A percentile compares a stretch with the other conserved stretches of the same genome.
These are phyloP conservation scores for Fusarium tanahbumbuense DNA, from an alignment of 2,329 filamentous ascomycete genomes.

Conservation along the genomic window DNA sequence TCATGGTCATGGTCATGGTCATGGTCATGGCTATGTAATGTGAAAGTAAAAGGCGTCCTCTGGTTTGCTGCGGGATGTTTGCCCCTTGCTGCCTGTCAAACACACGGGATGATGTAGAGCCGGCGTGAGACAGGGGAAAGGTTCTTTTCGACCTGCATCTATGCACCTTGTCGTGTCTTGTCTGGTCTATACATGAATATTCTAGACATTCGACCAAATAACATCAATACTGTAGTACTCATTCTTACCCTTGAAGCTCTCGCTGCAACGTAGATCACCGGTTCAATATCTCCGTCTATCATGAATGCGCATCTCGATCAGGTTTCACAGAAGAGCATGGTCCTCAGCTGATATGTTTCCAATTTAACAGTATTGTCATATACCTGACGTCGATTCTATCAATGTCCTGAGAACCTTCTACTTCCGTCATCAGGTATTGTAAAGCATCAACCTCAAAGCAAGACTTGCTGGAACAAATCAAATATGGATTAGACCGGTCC, in stretches of 20 bases:
- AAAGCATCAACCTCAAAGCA: constrained; percentile 19
- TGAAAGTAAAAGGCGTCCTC: not conserved
- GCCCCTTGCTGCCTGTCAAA: constrained; percentile 38
- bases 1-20: not conserved
- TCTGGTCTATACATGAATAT: constrained; percentile 2
- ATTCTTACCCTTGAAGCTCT: not conserved
- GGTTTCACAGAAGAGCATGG: constrained; percentile 31
- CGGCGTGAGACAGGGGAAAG: constrained; percentile 34
- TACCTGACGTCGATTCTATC: constrained; percentile 27
- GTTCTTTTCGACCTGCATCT: constrained; percentile 4
- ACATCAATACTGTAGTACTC: not conserved
- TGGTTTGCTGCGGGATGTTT: constrained; percentile 12
- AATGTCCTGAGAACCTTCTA: constrained; percentile 1
- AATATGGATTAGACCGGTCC: constrained; percentile 16
- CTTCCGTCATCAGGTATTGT: constrained; percentile 13
- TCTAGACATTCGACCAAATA: not conserved
- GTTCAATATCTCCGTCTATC: constrained; percentile 16
- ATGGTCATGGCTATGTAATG: constrained; percentile 1
- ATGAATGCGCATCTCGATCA: constrained; percentile 34
- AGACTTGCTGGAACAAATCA: not conserved
- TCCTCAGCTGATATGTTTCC: constrained; percentile 17
- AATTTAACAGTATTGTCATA: constrained; percentile 7
- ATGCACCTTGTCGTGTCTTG: constrained; percentile 2
- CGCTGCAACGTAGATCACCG: constrained; percentile 1
- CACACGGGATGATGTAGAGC: constrained; percentile 33